Evolutionary conservation across 805 yeast species (phyloP).

Genomic region (Saturnispora kantuleensis): DNA sequence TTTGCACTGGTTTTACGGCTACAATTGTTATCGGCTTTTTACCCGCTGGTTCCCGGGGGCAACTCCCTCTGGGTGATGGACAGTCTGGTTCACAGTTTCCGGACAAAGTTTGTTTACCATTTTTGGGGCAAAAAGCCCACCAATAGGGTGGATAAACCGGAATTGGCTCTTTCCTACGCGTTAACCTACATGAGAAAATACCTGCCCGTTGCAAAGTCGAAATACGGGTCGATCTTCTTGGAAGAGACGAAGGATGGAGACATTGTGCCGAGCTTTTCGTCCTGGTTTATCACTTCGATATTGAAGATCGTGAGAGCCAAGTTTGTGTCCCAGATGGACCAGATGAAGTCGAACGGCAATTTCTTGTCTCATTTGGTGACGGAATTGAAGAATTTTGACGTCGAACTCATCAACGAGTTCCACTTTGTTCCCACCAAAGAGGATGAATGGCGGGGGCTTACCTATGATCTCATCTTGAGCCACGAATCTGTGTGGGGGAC

Average conservation of each 20-base stretch:
- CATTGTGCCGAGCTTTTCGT: constrained; percentile 18
- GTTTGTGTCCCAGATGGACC: constrained; percentile 22
- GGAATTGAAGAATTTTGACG: constrained; percentile 52
- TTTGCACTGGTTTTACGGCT: constrained; percentile 15
- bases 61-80: constrained; percentile 45
- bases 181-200: constrained; percentile 31
- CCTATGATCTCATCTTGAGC: constrained; percentile 22
- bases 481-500: constrained; percentile 25
- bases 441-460: constrained; percentile 21
- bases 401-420: constrained; percentile 29
- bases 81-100: constrained; percentile 35
- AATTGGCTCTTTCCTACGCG: constrained; percentile 52
- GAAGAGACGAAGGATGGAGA: constrained; percentile 2
- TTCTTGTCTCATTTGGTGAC: constrained; percentile 48
- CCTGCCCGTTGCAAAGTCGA: constrained; percentile 20
- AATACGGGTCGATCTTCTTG: background rate
- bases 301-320: constrained; percentile 39
- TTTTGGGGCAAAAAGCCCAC: constrained; percentile 50
- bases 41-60: constrained; percentile 26
- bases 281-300: constrained; percentile 36
- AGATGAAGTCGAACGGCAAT: constrained; percentile 28
- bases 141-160: constrained; percentile 58
- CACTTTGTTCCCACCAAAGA: constrained; percentile 24
- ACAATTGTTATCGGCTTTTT: constrained; percentile 24
- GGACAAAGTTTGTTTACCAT: constrained; percentile 47